These are phyloP conservation scores for Penicillium sp. DNA, from an alignment of 2,329 filamentous ascomycete genomes.

Conservation along the genomic window DNA sequence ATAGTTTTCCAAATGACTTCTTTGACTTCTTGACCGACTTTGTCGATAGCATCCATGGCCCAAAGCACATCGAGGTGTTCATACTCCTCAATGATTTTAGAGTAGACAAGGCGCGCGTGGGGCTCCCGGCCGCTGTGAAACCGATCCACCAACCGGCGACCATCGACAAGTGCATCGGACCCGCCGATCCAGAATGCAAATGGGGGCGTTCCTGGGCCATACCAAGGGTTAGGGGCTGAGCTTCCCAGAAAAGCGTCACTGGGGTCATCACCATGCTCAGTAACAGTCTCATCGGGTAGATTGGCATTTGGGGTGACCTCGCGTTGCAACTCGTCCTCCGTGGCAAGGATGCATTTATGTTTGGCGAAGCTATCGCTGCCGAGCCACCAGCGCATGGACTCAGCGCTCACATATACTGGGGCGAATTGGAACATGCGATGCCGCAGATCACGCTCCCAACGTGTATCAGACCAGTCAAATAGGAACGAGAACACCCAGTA, in stretches of 20 bases:
- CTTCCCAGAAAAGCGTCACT: conserved; percentile 18
- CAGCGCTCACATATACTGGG: conserved; percentile 84
- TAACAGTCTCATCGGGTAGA: conserved; percentile 8
- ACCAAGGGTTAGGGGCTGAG: conserved; percentile 68
- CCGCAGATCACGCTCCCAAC: conserved; percentile 80
- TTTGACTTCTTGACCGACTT: conserved; percentile 78
- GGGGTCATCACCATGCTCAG: conserved; percentile 18
- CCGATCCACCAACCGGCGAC: conserved; percentile 69
- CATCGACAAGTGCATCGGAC: conserved; percentile 82
- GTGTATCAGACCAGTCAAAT: conserved; percentile 81
- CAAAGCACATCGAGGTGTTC: conserved; percentile 95
- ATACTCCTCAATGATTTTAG: conserved; percentile 80
- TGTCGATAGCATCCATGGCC: conserved; percentile 84
- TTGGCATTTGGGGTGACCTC: conserved; percentile 48
- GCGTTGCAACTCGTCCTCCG: conserved; percentile 70
- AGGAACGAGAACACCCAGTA: conserved; percentile 89
- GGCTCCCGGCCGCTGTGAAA: conserved; percentile 80
- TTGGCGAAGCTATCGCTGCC: conserved; percentile 81
- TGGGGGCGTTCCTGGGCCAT: conserved; percentile 74
- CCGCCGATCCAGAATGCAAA: conserved; percentile 89
- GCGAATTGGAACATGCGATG: conserved; percentile 89
- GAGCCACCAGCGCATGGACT: conserved; percentile 95
- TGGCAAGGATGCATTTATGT: conserved; percentile 85
- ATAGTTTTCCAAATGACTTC: conserved; percentile 83
- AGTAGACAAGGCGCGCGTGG: conserved; percentile 76